Percentiles rank a stretch among this genome's conserved stretches.
Evolutionary conservation across 192 early-diverging fungal genomes (phyloP).

Genomic region (Rhizophagus clarus): DNA sequence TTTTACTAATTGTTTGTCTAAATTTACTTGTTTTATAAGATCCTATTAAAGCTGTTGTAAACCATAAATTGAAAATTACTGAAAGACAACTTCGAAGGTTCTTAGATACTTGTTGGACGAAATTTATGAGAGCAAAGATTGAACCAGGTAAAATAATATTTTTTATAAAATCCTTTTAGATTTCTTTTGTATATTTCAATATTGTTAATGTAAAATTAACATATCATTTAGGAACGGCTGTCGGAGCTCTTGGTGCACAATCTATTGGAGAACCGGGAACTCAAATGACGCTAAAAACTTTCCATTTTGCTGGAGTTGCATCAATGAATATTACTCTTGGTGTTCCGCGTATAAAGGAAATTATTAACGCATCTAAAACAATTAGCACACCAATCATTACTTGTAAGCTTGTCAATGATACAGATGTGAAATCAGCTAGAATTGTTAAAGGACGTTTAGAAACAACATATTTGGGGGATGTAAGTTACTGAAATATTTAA

Average conservation of each 20-base stretch:
- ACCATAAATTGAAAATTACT: constrained; percentile 74
- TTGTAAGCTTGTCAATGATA: constrained; percentile 69
- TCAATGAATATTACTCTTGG: constrained; percentile 99
- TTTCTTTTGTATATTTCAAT: too few species aligned
- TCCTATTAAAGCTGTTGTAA: constrained; percentile 42
- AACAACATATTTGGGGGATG: constrained; percentile 85
- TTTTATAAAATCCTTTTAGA: background rate
- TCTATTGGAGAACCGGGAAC: constrained; percentile 98
- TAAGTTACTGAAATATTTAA: constrained; percentile 25
- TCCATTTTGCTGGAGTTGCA: constrained; percentile 99
- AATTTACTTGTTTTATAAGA: background rate
- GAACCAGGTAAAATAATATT: constrained; percentile 74
- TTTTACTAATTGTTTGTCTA: background rate
- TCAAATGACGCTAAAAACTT: constrained; percentile 99
- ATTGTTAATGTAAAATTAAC: background rate
- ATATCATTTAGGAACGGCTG: constrained; percentile 60
- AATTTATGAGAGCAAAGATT: constrained; percentile 89
- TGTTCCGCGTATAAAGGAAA: constrained; percentile 99
- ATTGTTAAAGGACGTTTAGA: constrained; percentile 98
- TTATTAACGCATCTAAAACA: constrained; percentile 98
- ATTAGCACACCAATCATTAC: constrained; percentile 93
- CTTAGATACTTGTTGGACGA: constrained; percentile 74
- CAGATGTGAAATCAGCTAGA: constrained; percentile 75
- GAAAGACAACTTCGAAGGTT: constrained; percentile 72
- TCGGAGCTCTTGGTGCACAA: constrained; percentile 96